Conservation (phyloP, 139 green algal species). For the Coelastrella sp. region DNA sequence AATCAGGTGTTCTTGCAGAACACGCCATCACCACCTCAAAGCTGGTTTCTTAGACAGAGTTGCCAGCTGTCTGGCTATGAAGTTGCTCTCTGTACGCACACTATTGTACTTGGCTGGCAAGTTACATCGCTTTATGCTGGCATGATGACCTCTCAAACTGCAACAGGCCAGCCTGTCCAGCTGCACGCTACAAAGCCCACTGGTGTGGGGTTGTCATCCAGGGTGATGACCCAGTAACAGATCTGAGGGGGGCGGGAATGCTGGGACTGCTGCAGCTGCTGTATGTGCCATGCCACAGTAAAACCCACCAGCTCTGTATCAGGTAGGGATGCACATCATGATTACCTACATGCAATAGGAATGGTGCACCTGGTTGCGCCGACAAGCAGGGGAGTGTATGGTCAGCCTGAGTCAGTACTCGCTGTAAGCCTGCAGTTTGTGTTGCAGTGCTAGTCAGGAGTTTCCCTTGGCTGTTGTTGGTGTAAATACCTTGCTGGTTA, state of each 20-base stretch:
- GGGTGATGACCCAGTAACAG: constrained; percentile 77
- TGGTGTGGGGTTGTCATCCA: constrained; percentile 79
- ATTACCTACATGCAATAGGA: too few relatives aligned
- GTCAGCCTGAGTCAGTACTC: too few relatives aligned
- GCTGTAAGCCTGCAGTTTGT: not conserved
- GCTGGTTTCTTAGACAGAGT: constrained; percentile 28
- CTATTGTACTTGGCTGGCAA: not conserved
- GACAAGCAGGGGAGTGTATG: too few relatives aligned
- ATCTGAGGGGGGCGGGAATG: constrained; percentile 74
- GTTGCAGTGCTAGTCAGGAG: constrained; percentile 52
- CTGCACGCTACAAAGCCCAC: constrained; percentile 61
- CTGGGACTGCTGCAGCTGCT: constrained; percentile 75
- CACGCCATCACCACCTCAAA: constrained; percentile 21
- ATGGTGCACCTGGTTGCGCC: not conserved
- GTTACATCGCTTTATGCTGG: not conserved
- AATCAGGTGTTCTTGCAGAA: constrained; percentile 56
- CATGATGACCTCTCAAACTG: not conserved
- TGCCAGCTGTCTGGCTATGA: constrained; percentile 19
- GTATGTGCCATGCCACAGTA: constrained; percentile 53
- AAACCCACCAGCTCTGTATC: constrained; percentile 56
- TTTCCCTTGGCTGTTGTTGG: constrained; percentile 75
- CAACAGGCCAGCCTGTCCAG: constrained; percentile 39
- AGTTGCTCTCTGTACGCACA: not conserved
- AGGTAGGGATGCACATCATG: constrained; percentile 20
- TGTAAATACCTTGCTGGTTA: constrained; percentile 74